Base-by-base conservation (phyloP, 2,329 filamentous ascomycete genomes). In the Talaromyces verruculosus region DNA sequence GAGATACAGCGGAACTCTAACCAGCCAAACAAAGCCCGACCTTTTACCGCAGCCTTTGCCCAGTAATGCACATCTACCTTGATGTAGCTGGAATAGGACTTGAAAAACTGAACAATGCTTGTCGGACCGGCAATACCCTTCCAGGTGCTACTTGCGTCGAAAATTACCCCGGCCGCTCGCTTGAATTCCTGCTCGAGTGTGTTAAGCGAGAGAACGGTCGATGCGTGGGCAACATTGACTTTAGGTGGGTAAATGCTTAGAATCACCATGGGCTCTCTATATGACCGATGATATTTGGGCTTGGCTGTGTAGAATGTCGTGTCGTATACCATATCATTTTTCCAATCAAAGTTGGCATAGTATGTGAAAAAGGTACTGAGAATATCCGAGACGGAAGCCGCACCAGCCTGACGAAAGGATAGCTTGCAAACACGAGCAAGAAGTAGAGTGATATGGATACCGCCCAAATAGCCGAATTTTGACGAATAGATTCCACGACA, bases 11-110 rank as follows among this genome's bases (percentile, higher is more conserved):
- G 82, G 7, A 86, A 88, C 70, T 90, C 88, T 1, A 90, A 74
- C 88, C 88, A 90, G 11, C 86, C 85, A 0, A 89, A 77, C 58
- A 89, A 82, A 13, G 80, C 78, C 22, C 83, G 84, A 0, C 86
- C 85, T 63, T 83, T 85, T 0, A 81, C 76, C 1, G 82, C 76
- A 1, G 86, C 86, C 6, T 83, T 76, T 1, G 87, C 87, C 88
- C 88, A 91, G 74, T 88, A 90, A 57, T 88, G 86, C 0, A 86
- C 81, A 65, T 88, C 84, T 61, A 91, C 82, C 70, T 84, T 86
- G 65, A 88, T 75, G 71, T 87, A 91, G 62, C 78, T 84, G 64
- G 79, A 82, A 72, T 85, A 86, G 0, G 76, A 71, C 1, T 69
- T 69, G 5, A 89, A 71, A 68, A 90, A 90, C 2, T 83, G 80